Percentiles rank a stretch among this genome's conserved stretches.
phyloP scores from a whole-genome alignment of 225 moss, liverwort and hornwort species.

The Straminergon stramineum region DNA sequence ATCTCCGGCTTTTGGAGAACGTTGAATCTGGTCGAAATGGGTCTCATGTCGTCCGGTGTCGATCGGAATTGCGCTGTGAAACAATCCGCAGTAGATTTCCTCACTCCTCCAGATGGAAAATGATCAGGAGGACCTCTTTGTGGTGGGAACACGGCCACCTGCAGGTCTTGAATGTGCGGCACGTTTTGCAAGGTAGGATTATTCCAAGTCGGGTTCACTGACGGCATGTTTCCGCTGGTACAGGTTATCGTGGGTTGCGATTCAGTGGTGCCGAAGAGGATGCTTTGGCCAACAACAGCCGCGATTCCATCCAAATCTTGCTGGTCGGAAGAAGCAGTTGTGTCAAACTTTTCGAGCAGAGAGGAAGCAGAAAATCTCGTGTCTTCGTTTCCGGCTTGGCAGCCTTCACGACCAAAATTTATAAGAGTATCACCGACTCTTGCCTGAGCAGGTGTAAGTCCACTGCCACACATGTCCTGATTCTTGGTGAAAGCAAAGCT shows the following conservation, averaged over 20 bases:
- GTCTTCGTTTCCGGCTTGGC: not conserved
- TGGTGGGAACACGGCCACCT: not conserved
- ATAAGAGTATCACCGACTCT: not conserved
- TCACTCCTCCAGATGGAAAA: not conserved
- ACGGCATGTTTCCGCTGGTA: not conserved
- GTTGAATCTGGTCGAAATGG: not conserved
- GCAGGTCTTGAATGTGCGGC: not conserved
- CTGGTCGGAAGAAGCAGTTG: not conserved
- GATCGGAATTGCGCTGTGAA: slow-evolving; percentile 4
- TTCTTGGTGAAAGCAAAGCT: not conserved
- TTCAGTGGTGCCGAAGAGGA: slow-evolving; percentile 23
- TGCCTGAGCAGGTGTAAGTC: not conserved
- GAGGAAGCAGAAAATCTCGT: not conserved
- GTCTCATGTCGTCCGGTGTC: not conserved
- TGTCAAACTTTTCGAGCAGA: not conserved
- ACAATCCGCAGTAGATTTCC: not conserved
- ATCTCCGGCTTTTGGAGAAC: not conserved
- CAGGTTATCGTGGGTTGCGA: not conserved
- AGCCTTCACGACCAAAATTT: not conserved
- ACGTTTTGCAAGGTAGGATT: not conserved
- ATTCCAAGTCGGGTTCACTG: not conserved
- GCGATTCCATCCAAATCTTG: slow-evolving; percentile 44
- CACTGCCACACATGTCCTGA: not conserved
- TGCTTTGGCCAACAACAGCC: slow-evolving; percentile 37
- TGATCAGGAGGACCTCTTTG: not conserved